Base-by-base conservation (phyloP, 1,284 basidiomycete genomes). In the Crepidotus sp. region DNA sequence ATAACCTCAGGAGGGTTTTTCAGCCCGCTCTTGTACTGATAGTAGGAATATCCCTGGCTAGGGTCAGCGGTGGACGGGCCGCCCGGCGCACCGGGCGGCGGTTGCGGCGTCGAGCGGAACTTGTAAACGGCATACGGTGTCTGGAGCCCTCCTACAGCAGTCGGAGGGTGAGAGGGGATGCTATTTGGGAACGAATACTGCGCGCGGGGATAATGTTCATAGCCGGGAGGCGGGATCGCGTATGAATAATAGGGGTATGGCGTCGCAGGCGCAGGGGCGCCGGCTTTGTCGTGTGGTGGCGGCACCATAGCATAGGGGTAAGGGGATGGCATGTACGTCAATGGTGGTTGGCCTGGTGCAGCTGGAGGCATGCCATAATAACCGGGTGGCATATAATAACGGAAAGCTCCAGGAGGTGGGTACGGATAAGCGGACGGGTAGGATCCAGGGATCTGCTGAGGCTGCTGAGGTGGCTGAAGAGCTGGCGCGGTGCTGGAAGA, bases 361-460 rank as follows among this genome's bases (percentile, higher is more conserved):
- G 40, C 17, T 11, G 44, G 30, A 29, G 55, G 46, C 34, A 52
- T 47, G 19, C 29, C 47, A 44, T 61, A 65, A 24, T 61, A 62
- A 1, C 63, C 57, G 3, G 52, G 54, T 24, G 34, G 57, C 49
- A 60, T 54, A 43, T 65, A 67, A 55, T 63, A 69, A 6, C 64
- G 57, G 36, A 59, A 54, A 4, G 54, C 51, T 45, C 61, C 62
- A 22, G 55, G 57, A 10, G 55, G 54, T 25, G 32, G 56, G 24
- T 50, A 42, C 14, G 44, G 34, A 41, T 42, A 45, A 7, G 49
- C 31, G 6, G 46, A 21, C 1, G 44, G 15, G 6, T 14, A 32
- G 27, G 24, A 5, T 14, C 13, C 34, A 25, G 27, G 26, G 10
- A 34, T 22, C 17, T 17, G 31, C 8, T 13, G 35, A 24, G 26